Conservation (phyloP, 2,329 filamentous ascomycete species). For the Phialophora expanda region DNA sequence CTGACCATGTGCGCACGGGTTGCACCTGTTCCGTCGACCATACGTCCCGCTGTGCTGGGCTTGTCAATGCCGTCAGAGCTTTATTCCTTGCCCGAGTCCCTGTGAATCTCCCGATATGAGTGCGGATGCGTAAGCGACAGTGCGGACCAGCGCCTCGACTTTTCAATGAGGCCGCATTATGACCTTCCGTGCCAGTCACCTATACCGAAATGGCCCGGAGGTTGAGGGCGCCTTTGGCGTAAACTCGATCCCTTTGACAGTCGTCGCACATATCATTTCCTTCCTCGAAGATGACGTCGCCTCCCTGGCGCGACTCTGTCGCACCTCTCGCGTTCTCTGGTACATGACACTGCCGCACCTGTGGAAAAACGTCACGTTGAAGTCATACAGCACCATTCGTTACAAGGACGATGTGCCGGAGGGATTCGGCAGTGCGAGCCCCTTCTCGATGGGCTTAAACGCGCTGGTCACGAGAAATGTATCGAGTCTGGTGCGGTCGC, state of each 20-base stretch:
- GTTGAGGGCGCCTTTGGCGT: slow-evolving; percentile 35
- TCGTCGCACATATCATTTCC: slow-evolving; percentile 63
- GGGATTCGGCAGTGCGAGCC: slow-evolving; percentile 66
- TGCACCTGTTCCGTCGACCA: background rate
- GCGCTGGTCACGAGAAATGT: slow-evolving; percentile 64
- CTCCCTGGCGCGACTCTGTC: slow-evolving; percentile 64
- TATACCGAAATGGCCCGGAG: slow-evolving; percentile 34
- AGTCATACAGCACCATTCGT: slow-evolving; percentile 63
- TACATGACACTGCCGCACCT: slow-evolving; percentile 69
- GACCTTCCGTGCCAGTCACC: slow-evolving; percentile 31
- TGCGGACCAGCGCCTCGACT: background rate
- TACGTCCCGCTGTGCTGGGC: background rate
- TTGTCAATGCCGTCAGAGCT: background rate
- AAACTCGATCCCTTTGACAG: slow-evolving; percentile 59
- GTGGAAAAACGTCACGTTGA: slow-evolving; percentile 62
- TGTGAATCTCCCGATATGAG: background rate
- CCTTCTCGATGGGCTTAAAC: slow-evolving; percentile 67
- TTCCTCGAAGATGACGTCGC: slow-evolving; percentile 62
- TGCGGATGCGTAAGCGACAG: background rate
- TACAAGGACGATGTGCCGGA: slow-evolving; percentile 63
- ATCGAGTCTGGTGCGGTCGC: slow-evolving; percentile 58
- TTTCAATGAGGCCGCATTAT: slow-evolving; percentile 31
- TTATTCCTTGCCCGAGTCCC: background rate
- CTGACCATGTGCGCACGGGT: slow-evolving; percentile 2
- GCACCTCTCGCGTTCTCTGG: slow-evolving; percentile 65